A percentile compares a stretch with the other conserved stretches of the same genome.
phyloP scores from a whole-genome alignment of 1,284 basidiomycete species.

The Vanrija pseudolonga region DNA sequence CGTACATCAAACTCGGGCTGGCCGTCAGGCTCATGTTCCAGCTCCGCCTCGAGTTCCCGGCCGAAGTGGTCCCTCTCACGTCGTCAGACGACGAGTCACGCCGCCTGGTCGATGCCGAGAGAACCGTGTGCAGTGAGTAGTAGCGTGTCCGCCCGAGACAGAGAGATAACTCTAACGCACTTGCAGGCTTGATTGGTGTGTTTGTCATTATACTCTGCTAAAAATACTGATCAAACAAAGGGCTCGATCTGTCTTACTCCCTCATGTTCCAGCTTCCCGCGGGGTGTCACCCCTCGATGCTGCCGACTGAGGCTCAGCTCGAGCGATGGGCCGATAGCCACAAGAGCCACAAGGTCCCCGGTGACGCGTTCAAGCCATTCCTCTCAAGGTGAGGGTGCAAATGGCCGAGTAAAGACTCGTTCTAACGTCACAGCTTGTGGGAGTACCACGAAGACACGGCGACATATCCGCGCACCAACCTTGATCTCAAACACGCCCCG shows the following conservation, averaged over 20 bases:
- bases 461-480: no score
- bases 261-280: slow-evolving; percentile 7
- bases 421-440: slow-evolving; percentile 7
- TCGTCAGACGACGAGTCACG: slow-evolving; percentile 10
- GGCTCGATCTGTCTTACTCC: slow-evolving; percentile 4
- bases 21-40: slow-evolving; percentile 24
- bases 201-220: no score
- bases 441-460: slow-evolving; percentile 1
- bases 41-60: slow-evolving; percentile 8
- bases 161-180: no score
- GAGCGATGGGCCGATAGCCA: slow-evolving; percentile 10
- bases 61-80: not conserved
- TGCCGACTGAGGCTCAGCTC: not conserved
- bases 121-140: slow-evolving; percentile 10
- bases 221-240: slow-evolving; percentile 5
- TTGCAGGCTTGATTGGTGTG: not conserved
- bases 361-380: slow-evolving; percentile 8
- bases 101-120: slow-evolving; percentile 1
- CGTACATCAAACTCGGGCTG: slow-evolving; percentile 24
- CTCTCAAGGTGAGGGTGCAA: not conserved
- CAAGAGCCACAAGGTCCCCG: slow-evolving; percentile 1
- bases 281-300: not conserved
- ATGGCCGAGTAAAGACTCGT: no score
- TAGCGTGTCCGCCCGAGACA: no score
- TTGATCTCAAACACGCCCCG: not conserved